Percentiles rank a stretch among this genome's conserved stretches.
These are phyloP conservation scores for Geotrichum candidum DNA, from an alignment of 1,139 yeast species.

Conservation along the genomic window DNA sequence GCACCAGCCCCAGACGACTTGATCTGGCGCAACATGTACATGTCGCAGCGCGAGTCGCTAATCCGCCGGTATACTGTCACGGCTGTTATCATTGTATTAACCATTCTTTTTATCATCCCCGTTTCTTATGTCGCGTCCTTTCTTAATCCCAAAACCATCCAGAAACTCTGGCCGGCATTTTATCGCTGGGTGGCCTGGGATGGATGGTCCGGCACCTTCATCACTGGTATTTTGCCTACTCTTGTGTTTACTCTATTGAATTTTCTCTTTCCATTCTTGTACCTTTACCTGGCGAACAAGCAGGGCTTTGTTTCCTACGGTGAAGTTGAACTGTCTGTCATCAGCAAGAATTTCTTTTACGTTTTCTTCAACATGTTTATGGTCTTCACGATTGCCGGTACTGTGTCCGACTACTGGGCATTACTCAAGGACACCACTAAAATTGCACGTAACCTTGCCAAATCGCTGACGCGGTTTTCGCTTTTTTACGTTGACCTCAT, in stretches of 20 bases:
- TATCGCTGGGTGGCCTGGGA: constrained; percentile 56
- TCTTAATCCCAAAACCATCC: constrained; percentile 60
- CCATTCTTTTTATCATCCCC: constrained; percentile 65
- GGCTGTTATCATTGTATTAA: constrained; percentile 54
- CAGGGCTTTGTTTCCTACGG: constrained; percentile 78
- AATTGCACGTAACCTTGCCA: constrained; percentile 72
- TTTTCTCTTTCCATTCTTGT: constrained; percentile 66
- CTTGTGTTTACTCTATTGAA: constrained; percentile 69
- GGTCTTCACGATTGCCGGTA: constrained; percentile 73
- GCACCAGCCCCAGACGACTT: constrained; percentile 90
- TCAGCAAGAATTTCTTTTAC: constrained; percentile 75
- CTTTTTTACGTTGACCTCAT: constrained; percentile 78
- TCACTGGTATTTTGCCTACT: constrained; percentile 75
- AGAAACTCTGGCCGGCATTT: constrained; percentile 64
- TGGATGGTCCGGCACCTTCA: constrained; percentile 53
- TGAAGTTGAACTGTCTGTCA: constrained; percentile 72
- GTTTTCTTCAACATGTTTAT: constrained; percentile 77
- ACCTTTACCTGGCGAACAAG: constrained; percentile 56
- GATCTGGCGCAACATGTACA: constrained; percentile 66
- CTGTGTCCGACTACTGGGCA: constrained; percentile 46
- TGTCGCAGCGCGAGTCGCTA: constrained; percentile 53
- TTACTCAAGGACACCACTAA: constrained; percentile 69
- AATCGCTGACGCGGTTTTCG: constrained; percentile 61
- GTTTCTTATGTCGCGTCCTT: constrained; percentile 67
- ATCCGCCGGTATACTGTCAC: constrained; percentile 58